A percentile compares a stretch with the other conserved stretches of the same genome.
Conservation (phyloP, 352 stramenopile species). For the Phytopythium ostracodes region DNA sequence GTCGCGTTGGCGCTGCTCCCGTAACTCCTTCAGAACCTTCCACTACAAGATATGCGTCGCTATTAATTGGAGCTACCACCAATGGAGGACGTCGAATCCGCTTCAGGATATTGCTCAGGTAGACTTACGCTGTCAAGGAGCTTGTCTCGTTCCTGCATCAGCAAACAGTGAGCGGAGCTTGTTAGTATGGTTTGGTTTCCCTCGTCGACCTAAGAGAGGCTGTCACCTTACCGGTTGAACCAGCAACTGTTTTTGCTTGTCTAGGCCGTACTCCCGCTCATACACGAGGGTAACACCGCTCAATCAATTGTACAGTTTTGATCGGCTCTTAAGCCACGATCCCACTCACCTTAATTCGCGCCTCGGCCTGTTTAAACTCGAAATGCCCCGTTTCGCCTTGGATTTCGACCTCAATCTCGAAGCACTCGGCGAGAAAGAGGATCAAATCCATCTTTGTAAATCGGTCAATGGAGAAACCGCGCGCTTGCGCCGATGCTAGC, state of each 20-base stretch:
- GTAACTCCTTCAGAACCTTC: slow-evolving; percentile 33
- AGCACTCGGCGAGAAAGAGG: slow-evolving; percentile 73
- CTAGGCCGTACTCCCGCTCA: slow-evolving; percentile 25
- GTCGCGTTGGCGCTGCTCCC: slow-evolving; percentile 24
- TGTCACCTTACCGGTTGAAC: slow-evolving; percentile 21
- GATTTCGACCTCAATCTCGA: slow-evolving; percentile 73
- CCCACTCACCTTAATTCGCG: slow-evolving; percentile 30
- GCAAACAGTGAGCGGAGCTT: neutral
- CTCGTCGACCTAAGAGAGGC: no score
- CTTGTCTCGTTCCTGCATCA: slow-evolving; percentile 33
- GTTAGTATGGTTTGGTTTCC: no score
- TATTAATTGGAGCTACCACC: neutral
- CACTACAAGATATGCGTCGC: slow-evolving; percentile 23
- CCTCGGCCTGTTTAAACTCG: slow-evolving; percentile 40
- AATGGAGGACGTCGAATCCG: no score
- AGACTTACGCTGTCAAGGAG: slow-evolving; percentile 26
- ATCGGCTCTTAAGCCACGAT: neutral
- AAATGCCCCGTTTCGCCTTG: slow-evolving; percentile 37
- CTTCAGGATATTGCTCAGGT: no score
- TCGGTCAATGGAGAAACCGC: slow-evolving; percentile 71
- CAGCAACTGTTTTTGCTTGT: slow-evolving; percentile 21
- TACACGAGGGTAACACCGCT: neutral
- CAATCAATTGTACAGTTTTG: neutral
- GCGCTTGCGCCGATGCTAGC: slow-evolving; percentile 47
- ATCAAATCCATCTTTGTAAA: slow-evolving; percentile 89